Base-by-base conservation (phyloP, 202 grass and related monocot species). In the Miscanthus sacchariflorus region DNA sequence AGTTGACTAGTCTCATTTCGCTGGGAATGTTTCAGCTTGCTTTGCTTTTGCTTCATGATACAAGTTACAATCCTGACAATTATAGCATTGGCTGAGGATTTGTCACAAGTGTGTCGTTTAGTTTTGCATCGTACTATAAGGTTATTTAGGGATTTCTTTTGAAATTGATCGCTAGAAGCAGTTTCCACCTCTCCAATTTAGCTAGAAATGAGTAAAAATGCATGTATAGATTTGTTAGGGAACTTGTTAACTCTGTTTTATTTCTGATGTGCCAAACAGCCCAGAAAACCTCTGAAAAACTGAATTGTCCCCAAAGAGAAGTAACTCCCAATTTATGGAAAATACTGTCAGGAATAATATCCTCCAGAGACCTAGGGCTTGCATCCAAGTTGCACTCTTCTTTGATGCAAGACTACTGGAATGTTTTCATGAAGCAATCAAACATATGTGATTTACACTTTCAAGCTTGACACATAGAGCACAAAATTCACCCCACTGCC, bases 331-430 rank as follows among this genome's bases (percentile, higher is more conserved):
- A 44, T 14, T 12, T 73, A 73, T 25, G 40, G 23, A 23, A 23
- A 45, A 74, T 46, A n/a, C n/a, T 25, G 21, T 74, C 71, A 45
- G 21, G 6, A 73, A 73, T 24, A 73, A 44, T 73, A 73, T 24
- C 70, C 40, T 64, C 59, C n/a, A 25, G 59, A 64, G 59, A 64
- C n/a, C 59, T 64, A 46, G n/a, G 40, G 21, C 12, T 71, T 74
- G 42, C 42, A 15, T 46, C 42, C 12, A 74, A 74, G n/a, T 74
- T 46, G 70, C 40, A 25, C n/a, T 12, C 39, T 45, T 14, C 40
- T 73, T 73, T 73, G 39, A 73, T 73, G 21, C 42, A 48, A 17
- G 42, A 27, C n/a, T 19, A 46, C 42, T 15, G n/a, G 21, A 73
- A 74, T 74, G 12, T 74, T 27, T n/a, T n/a, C n/a, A 24, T 48